These are phyloP conservation scores for Lojkania enalia DNA, from an alignment of 2,329 filamentous ascomycete species.

Conservation along the genomic window DNA sequence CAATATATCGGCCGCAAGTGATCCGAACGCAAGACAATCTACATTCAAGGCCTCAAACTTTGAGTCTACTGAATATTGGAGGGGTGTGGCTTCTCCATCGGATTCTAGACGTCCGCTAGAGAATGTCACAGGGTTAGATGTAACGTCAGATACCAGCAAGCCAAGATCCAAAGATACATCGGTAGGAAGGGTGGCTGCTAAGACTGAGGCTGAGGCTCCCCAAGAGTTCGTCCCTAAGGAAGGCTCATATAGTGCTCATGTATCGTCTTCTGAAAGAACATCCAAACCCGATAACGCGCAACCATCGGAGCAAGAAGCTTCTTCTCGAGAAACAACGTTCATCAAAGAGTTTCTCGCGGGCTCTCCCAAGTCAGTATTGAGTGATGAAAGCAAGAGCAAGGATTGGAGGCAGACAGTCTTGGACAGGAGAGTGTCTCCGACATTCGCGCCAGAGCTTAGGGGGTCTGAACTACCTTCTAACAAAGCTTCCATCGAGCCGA, in stretches of 20 bases:
- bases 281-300: not conserved
- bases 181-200: not conserved
- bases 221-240: too few species aligned
- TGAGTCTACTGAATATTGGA: constrained; percentile 8
- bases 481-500: not conserved
- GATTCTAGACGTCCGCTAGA: constrained; percentile 31
- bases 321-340: constrained; percentile 21
- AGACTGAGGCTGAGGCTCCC: not conserved
- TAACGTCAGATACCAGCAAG: too few species aligned
- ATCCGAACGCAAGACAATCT: constrained; percentile 1
- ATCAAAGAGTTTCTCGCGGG: constrained; percentile 30
- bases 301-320: constrained; percentile 9
- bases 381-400: not conserved
- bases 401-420: constrained; percentile 34
- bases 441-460: not conserved
- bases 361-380: constrained; percentile 1
- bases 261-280: not conserved
- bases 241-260: too few species aligned
- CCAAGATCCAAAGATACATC: too few species aligned
- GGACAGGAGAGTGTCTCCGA: constrained; percentile 10
- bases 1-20: constrained; percentile 6
- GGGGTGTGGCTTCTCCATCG: constrained; percentile 35
- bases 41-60: too few species aligned
- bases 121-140: too few species aligned
- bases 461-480: not conserved